These are phyloP conservation scores for Blastocystis sp. DNA, from an alignment of 352 stramenopile species.

Conservation along the genomic window DNA sequence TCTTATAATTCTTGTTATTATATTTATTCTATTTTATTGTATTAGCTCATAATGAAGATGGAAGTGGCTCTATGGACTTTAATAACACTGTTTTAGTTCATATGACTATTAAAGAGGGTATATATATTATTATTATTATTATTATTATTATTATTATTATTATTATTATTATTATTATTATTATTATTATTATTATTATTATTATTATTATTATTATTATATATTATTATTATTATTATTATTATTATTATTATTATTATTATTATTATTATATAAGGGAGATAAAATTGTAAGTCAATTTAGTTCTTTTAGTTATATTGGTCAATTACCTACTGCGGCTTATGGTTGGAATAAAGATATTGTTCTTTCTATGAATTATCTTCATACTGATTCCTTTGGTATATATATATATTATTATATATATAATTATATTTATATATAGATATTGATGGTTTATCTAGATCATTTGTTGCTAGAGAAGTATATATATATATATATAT, in stretches of 20 bases:
- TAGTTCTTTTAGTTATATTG: slow-evolving; percentile 26
- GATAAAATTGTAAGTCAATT: slow-evolving; percentile 10
- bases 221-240: slow-evolving; percentile 20
- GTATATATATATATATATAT: too few relatives aligned
- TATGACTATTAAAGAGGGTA: slow-evolving; percentile 3
- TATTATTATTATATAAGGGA: slow-evolving; percentile 8
- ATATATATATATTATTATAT: too few relatives aligned
- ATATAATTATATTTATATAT: background rate
- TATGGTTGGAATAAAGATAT: slow-evolving; percentile 24
- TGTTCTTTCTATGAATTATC: slow-evolving; percentile 33
- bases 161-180: too few relatives aligned
- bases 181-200: too few relatives aligned
- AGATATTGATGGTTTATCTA: slow-evolving; percentile 25
- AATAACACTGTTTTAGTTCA: slow-evolving; percentile 30
- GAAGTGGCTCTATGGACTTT: slow-evolving; percentile 22
- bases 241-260: slow-evolving; percentile 23
- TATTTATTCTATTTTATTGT: background rate
- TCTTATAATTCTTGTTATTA: background rate
- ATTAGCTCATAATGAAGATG: slow-evolving; percentile 29
- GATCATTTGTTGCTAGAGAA: slow-evolving; percentile 29
- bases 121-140: too few relatives aligned
- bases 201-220: slow-evolving; percentile 11
- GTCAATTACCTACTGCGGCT: slow-evolving; percentile 28
- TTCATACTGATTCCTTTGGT: slow-evolving; percentile 23
- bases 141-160: too few relatives aligned